Conservation (phyloP, 805 yeast species). For the Kazachstania kunashirensis region DNA sequence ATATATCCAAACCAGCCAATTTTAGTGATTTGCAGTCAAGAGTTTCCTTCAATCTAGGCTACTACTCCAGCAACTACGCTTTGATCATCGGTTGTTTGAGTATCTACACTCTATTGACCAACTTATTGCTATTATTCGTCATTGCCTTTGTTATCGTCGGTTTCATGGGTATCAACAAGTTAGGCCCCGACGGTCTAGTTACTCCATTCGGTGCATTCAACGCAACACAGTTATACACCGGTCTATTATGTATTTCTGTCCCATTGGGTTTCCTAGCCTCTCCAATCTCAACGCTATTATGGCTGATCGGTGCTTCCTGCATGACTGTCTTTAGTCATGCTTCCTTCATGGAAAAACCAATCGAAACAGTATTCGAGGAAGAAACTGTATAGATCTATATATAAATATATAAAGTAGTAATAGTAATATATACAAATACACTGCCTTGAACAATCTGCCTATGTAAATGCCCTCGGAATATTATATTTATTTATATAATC, state of each 20-base stretch:
- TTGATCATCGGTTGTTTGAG: constrained; percentile 62
- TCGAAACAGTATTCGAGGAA: constrained; percentile 89
- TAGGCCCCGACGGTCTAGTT: constrained; percentile 75
- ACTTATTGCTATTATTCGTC: constrained; percentile 75
- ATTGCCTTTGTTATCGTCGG: constrained; percentile 66
- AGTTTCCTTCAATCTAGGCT: constrained; percentile 74
- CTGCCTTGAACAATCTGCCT: too few relatives aligned
- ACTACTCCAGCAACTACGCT: constrained; percentile 80
- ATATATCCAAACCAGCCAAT: constrained; percentile 83
- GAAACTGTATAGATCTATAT: constrained; percentile 40
- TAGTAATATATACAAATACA: too few relatives aligned
- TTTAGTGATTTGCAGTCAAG: constrained; percentile 85
- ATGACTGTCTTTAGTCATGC: constrained; percentile 80
- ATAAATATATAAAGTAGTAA: too few relatives aligned
- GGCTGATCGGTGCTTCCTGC: constrained; percentile 84
- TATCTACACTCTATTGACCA: constrained; percentile 80
- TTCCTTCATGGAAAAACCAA: constrained; percentile 84
- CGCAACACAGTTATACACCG: constrained; percentile 77
- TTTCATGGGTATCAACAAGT: constrained; percentile 62
- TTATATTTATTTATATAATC: too few relatives aligned
- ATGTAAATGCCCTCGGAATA: too few relatives aligned
- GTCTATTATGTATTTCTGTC: constrained; percentile 60
- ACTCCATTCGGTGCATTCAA: constrained; percentile 64
- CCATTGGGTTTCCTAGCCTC: constrained; percentile 83
- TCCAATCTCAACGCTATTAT: constrained; percentile 80